Percentiles rank a stretch among this genome's conserved stretches.
phyloP scores from a whole-genome alignment of 805 yeast genomes.

The Cyberlindnera mississippiensis region DNA sequence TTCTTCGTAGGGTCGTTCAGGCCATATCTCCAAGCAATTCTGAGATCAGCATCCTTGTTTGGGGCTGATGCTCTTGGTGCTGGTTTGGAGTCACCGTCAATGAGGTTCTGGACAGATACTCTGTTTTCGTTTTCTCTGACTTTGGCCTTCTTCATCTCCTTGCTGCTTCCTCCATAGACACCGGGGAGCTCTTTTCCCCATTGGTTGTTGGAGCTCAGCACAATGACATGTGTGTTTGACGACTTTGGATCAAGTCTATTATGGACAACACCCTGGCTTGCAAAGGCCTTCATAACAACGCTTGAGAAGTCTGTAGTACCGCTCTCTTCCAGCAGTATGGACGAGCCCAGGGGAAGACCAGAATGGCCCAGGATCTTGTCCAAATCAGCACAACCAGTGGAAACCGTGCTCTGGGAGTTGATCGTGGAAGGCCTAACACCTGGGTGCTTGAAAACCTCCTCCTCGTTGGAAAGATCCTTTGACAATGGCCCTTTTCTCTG shows the following conservation, averaged over 20 bases:
- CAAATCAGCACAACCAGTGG: conserved; percentile 76
- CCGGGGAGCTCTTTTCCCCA: conserved; percentile 81
- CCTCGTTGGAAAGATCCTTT: conserved; percentile 12
- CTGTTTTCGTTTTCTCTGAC: conserved; percentile 56
- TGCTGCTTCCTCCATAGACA: conserved; percentile 61
- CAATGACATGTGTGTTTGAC: conserved; percentile 55
- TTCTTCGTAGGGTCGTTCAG: conserved; percentile 32
- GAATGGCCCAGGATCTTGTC: conserved; percentile 74
- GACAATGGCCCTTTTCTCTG: too few species aligned
- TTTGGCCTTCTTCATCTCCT: conserved; percentile 58
- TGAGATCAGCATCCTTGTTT: conserved; percentile 45
- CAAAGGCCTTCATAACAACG: conserved; percentile 61
- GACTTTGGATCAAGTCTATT: conserved; percentile 42
- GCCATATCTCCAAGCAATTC: conserved; percentile 94
- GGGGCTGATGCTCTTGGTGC: not conserved
- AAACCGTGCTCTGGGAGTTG: conserved; percentile 69
- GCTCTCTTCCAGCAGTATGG: conserved; percentile 71
- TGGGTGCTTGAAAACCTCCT: conserved; percentile 32
- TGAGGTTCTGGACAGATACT: conserved; percentile 63
- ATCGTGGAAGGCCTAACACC: conserved; percentile 71
- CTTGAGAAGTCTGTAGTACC: conserved; percentile 87
- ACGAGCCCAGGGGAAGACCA: conserved; percentile 78
- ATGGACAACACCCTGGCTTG: conserved; percentile 73
- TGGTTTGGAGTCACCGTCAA: conserved; percentile 30
- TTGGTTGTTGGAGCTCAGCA: conserved; percentile 50